Evolutionary conservation across 1,284 basidiomycete species (phyloP), one percentile per base, ranked within the genome.

Genomic region (Pyrrhoderma noxium): DNA sequence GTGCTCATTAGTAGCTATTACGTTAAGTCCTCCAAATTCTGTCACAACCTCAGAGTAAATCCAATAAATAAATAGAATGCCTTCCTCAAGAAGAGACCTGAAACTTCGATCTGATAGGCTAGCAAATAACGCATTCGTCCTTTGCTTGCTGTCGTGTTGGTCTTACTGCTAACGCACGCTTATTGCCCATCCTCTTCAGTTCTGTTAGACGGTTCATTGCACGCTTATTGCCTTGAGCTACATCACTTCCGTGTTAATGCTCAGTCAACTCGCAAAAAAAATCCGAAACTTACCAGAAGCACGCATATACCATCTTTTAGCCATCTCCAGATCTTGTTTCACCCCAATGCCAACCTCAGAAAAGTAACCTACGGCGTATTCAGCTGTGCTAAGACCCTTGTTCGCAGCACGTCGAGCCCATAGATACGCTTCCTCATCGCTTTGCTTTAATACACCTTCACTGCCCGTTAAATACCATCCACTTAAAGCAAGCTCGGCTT

Each of bases 231-330:
- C 90, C 90, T 77, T 95, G 92, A 9, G 91, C 93, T 93, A 61
- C 8, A 57, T 21, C 42, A 23, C 8, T 40, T 44, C 34, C 13
- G 44, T 5, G 48, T 42, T 25, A 18, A n/a, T 5, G 43, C 14
- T 36, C 7, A 14, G 23, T 38, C 47, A 7, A 31, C 21, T 5
- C 14, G 34, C 43, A 49, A 34, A 25, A 56, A 44, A 9, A 18
- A 55, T 27, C 56, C 40, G 51, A 38, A 35, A 77, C 87, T 56
- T 60, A 95, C 92, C 91, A 57, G 93, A 92, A 44, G 93, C 91
- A 40, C 96, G 82, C 90, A 96, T 95, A 68, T 99, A 99, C 94
- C 95, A 99, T 60, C 90, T 77, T 70, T 96, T 98, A 16, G 96
- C 93, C 65, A 95, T 88, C 57, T 98, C 96, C 41, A 93, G 67